Base-by-base conservation (phyloP, 169 alveolate genomes). In the Theileria equi region DNA sequence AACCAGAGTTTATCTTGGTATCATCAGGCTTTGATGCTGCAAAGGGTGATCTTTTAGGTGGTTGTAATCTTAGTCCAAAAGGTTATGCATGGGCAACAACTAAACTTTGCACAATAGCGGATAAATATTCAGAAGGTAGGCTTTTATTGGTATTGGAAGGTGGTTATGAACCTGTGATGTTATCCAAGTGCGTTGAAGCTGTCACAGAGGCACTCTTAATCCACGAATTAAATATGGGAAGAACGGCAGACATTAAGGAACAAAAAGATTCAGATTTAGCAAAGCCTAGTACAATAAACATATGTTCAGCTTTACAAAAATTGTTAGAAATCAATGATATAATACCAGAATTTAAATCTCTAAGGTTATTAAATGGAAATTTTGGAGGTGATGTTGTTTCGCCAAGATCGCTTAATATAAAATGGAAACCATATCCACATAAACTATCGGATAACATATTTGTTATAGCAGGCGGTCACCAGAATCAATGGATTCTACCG, bases 11-110 rank as follows among this genome's bases (percentile, higher is more conserved):
- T 55, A 92, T 95, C 16, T 84, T 95, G 48, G 89, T 95, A n/a
- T 92, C 96, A 5, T 96, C 97, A 13, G 98, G 98, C 21, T 94
- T 94, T 58, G 98, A 95, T 71, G 98, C 96, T 7, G 95, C 94
- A 44, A 91, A 81, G 55, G 78, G 48, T n/a, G 90, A 86, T 52
- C 82, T 74, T 10, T 54, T 91, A 43, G 98, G 95, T 44, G 88
- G 88, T 26, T 81, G 90, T 57, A 48, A 52, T 3, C 45, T 86
- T 21, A 86, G 92, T 25, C 96, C 93, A 66, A 91, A 85, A 25
- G 94, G 93, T 41, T 95, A 88, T 66, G 85, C 91, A 11, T 95
- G 97, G 96, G 48, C 94, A 47, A 92, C 97, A 5, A 79, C 81
- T 57, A 84, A 93, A 48, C 69, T 95, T 23, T 86, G 90, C 43